phyloP scores from a whole-genome alignment of 306 rosid genomes.

The Lathyrus tuberosus region DNA sequence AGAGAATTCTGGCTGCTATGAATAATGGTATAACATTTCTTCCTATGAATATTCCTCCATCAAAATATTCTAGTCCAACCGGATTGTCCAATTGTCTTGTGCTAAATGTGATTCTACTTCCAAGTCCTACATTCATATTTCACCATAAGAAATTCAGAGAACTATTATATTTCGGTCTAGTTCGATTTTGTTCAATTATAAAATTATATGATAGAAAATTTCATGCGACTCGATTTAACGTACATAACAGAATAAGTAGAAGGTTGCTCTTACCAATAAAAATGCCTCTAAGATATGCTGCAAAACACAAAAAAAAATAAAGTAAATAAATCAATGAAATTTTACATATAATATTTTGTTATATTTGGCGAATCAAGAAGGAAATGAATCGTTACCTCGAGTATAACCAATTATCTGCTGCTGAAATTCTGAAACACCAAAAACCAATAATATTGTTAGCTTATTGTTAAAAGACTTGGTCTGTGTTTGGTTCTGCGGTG shows the following conservation, averaged over 20 bases:
- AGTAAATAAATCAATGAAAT: neutral
- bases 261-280: constrained; percentile 28
- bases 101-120: constrained; percentile 26
- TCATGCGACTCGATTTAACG: neutral
- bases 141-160: neutral
- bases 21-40: constrained; percentile 4
- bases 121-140: constrained; percentile 14
- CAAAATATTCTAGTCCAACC: constrained; percentile 31
- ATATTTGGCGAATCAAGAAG: neutral
- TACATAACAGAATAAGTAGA: neutral
- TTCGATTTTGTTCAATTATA: neutral
- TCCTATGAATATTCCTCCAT: constrained; percentile 34
- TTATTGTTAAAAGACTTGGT: neutral
- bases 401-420: constrained; percentile 3
- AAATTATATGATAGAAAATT: neutral
- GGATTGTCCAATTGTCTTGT: constrained; percentile 29
- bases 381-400: constrained; percentile 25
- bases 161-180: neutral
- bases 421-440: constrained; percentile 10
- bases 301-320: constrained; percentile 4
- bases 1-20: neutral
- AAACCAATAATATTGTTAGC: constrained; percentile 1
- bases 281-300: constrained; percentile 41
- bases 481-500: too few species aligned
- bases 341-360: neutral